A percentile compares a stretch with the other conserved stretches of the same genome.
These are phyloP conservation scores for Cudoniella acicularis DNA, from an alignment of 495 filamentous ascomycete genomes.

Conservation along the genomic window DNA sequence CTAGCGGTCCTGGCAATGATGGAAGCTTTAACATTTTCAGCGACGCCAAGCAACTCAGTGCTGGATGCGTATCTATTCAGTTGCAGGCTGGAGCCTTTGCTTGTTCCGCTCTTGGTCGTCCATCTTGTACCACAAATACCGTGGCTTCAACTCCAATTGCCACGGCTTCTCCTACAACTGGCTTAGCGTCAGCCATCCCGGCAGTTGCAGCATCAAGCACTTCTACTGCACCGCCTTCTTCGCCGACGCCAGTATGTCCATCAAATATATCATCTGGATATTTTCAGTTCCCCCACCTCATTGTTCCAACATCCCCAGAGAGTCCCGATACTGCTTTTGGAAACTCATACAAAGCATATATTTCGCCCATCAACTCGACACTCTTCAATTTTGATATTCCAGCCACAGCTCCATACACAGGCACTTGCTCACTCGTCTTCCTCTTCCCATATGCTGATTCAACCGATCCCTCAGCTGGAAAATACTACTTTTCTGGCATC, in stretches of 20 bases:
- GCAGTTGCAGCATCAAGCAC: not conserved
- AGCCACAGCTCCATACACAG: conserved; percentile 30
- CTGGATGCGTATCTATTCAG: conserved; percentile 15
- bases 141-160: not conserved
- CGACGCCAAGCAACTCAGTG: conserved; percentile 10
- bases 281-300: conserved; percentile 63
- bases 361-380: conserved; percentile 52
- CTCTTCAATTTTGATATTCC: conserved; percentile 72
- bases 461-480: conserved; percentile 19
- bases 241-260: conserved; percentile 8
- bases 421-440: conserved; percentile 64
- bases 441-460: conserved; percentile 51
- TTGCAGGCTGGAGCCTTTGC: conserved; percentile 17
- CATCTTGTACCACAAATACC: not conserved
- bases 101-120: conserved; percentile 15
- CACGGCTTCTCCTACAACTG: not conserved
- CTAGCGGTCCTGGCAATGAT: conserved; percentile 10
- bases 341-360: conserved; percentile 50
- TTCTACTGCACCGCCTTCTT: not conserved
- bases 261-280: conserved; percentile 29
- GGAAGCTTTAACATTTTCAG: conserved; percentile 19
- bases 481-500: conserved; percentile 52
- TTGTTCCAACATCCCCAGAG: conserved; percentile 59
- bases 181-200: not conserved
- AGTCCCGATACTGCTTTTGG: conserved; percentile 48